These are phyloP conservation scores for Pseudonectria foliicola DNA, from an alignment of 2,329 filamentous ascomycete species.

Conservation along the genomic window DNA sequence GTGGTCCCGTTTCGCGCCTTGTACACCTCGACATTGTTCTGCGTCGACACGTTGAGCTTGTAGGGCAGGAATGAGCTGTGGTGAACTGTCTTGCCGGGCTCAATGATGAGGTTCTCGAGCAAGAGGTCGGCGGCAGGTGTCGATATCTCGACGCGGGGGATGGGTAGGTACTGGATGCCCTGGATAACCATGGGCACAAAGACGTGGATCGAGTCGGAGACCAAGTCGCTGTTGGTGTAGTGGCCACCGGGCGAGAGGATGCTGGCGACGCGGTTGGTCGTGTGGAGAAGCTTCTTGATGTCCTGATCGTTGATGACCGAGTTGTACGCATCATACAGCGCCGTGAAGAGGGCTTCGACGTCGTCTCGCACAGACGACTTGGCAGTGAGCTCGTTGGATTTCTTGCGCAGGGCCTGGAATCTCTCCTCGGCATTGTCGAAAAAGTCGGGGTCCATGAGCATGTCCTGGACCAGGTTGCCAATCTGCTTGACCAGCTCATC, in stretches of 20 bases:
- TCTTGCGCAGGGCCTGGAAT: slow-evolving; percentile 43
- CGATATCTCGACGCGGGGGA: slow-evolving; percentile 82
- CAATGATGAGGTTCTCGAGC: slow-evolving; percentile 82
- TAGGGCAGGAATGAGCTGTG: slow-evolving; percentile 84
- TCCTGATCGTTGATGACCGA: slow-evolving; percentile 67
- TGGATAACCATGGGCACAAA: slow-evolving; percentile 74
- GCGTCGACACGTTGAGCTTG: slow-evolving; percentile 70
- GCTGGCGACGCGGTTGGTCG: slow-evolving; percentile 58
- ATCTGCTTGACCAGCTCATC: slow-evolving; percentile 69
- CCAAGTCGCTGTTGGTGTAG: slow-evolving; percentile 61
- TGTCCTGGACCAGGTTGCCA: slow-evolving; percentile 66
- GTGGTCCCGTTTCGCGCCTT: slow-evolving; percentile 62
- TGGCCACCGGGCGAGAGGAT: slow-evolving; percentile 61
- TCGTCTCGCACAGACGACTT: slow-evolving; percentile 66
- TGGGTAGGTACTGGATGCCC: slow-evolving; percentile 78
- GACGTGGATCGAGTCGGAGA: slow-evolving; percentile 69
- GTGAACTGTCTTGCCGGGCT: slow-evolving; percentile 80
- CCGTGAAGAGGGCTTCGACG: slow-evolving; percentile 62
- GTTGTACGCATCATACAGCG: slow-evolving; percentile 59
- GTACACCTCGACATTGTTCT: slow-evolving; percentile 78
- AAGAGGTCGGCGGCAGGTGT: slow-evolving; percentile 78
- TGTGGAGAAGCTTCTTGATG: slow-evolving; percentile 60
- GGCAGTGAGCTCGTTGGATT: slow-evolving; percentile 56
- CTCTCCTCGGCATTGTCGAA: slow-evolving; percentile 63
- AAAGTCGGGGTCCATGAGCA: slow-evolving; percentile 80